phyloP scores from a whole-genome alignment of 2,329 filamentous ascomycete genomes.

The Cordyceps farinosa region DNA sequence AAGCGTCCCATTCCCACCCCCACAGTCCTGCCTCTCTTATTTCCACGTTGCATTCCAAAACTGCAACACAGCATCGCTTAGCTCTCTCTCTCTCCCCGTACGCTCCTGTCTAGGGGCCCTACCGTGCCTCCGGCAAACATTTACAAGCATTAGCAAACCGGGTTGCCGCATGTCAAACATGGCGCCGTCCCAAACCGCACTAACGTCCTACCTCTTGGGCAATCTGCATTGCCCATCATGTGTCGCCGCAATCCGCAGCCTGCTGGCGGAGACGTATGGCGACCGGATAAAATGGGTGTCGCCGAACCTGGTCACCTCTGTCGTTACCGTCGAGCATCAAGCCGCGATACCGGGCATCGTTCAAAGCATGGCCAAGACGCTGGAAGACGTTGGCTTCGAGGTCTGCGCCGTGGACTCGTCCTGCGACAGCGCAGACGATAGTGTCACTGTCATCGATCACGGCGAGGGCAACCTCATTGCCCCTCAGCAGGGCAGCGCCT shows the following conservation, averaged over 20 bases:
- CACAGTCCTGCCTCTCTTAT: background rate
- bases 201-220: slow-evolving; percentile 62
- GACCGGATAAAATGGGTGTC: slow-evolving; percentile 56
- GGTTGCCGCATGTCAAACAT: slow-evolving; percentile 22
- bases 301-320: slow-evolving; percentile 68
- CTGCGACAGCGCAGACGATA: slow-evolving; percentile 28
- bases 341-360: slow-evolving; percentile 40
- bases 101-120: background rate
- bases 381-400: slow-evolving; percentile 59
- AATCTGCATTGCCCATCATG: slow-evolving; percentile 80
- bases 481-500: slow-evolving; percentile 22
- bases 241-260: slow-evolving; percentile 60
- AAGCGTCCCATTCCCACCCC: background rate
- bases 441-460: slow-evolving; percentile 22
- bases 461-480: slow-evolving; percentile 26
- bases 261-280: slow-evolving; percentile 46
- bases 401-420: slow-evolving; percentile 47
- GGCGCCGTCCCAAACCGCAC: slow-evolving; percentile 33
- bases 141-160: slow-evolving; percentile 2
- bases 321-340: slow-evolving; percentile 58
- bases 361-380: slow-evolving; percentile 42
- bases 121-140: slow-evolving; percentile 10
- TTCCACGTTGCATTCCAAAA: slow-evolving; percentile 12
- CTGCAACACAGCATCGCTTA: background rate
- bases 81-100: background rate